These are phyloP conservation scores for Trichoderma koningiopsis DNA, from an alignment of 2,329 filamentous ascomycete genomes.

Conservation along the genomic window DNA sequence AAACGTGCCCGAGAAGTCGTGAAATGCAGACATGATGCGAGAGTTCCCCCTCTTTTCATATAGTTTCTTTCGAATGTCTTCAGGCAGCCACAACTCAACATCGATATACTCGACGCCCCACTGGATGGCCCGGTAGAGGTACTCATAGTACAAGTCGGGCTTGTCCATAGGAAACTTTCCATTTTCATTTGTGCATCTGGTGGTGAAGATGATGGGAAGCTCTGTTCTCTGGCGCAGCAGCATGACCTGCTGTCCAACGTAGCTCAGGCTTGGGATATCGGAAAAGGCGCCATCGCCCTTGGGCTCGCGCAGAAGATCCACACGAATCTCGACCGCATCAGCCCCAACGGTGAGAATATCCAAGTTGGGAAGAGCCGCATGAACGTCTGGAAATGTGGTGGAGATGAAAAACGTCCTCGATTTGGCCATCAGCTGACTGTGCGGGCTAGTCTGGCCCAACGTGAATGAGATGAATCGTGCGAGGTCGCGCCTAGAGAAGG, in stretches of 20 bases:
- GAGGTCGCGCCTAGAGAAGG: constrained; percentile 74
- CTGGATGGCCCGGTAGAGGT: constrained; percentile 80
- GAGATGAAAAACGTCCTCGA: constrained; percentile 82
- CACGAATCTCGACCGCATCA: constrained; percentile 81
- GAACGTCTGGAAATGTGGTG: constrained; percentile 84
- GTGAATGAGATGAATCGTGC: constrained; percentile 79
- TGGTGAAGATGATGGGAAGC: constrained; percentile 88
- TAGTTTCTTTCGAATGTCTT: constrained; percentile 68
- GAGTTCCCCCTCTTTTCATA: constrained; percentile 74
- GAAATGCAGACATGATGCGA: constrained; percentile 88
- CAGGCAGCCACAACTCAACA: constrained; percentile 84
- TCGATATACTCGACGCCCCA: constrained; percentile 92
- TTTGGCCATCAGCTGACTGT: constrained; percentile 76
- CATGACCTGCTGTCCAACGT: constrained; percentile 87
- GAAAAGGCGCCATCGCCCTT: constrained; percentile 62
- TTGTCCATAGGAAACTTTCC: constrained; percentile 84
- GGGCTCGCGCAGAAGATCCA: constrained; percentile 78
- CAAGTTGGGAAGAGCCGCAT: constrained; percentile 78
- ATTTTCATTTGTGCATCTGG: constrained; percentile 78
- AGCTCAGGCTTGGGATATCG: constrained; percentile 73
- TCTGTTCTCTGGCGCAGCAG: constrained; percentile 79
- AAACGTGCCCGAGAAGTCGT: constrained; percentile 83
- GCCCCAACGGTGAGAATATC: constrained; percentile 86
- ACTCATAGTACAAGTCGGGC: constrained; percentile 72
- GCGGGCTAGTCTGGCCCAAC: constrained; percentile 75